These are phyloP conservation scores for Clavispora fructus DNA, from an alignment of 805 yeast species.

Conservation along the genomic window DNA sequence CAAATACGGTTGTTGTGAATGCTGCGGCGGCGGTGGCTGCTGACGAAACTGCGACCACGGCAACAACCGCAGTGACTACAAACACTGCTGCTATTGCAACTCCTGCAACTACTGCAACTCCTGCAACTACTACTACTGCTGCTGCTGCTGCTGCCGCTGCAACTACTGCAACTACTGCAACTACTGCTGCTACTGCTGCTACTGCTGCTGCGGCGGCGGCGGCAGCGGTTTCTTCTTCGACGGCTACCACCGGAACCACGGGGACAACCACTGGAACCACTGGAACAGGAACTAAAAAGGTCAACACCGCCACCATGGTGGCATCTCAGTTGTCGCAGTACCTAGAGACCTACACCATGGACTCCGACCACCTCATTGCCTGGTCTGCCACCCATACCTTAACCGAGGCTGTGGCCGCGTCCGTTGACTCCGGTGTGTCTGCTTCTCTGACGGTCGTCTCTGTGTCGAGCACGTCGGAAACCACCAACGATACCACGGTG, in stretches of 20 bases:
- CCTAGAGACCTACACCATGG: constrained; percentile 11
- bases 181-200: constrained; percentile 2
- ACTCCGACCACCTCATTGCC: constrained; percentile 12
- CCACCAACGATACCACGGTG: constrained; percentile 4
- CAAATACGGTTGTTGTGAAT: constrained; percentile 12
- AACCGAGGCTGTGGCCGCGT: constrained; percentile 1
- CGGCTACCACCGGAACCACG: constrained; percentile 7
- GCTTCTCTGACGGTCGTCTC: not conserved
- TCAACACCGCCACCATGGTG: constrained; percentile 13
- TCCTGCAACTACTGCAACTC: constrained; percentile 4
- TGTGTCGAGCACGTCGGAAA: not conserved
- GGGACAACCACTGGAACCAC: constrained; percentile 10
- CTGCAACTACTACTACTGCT: constrained; percentile 1
- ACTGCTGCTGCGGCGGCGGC: constrained; percentile 7
- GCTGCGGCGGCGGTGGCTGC: constrained; percentile 10
- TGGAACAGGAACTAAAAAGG: constrained; percentile 10
- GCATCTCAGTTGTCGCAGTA: constrained; percentile 11
- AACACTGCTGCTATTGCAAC: constrained; percentile 11
- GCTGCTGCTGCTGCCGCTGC: constrained; percentile 12
- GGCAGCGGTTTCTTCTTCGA: constrained; percentile 9
- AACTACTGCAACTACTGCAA: constrained; percentile 6
- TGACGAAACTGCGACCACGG: constrained; percentile 5
- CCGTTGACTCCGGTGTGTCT: not conserved
- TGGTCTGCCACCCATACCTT: constrained; percentile 15
- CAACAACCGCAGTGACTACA: constrained; percentile 8